Conservation (phyloP, 305 asterid genomes). For the Andrographis paniculata region DNA sequence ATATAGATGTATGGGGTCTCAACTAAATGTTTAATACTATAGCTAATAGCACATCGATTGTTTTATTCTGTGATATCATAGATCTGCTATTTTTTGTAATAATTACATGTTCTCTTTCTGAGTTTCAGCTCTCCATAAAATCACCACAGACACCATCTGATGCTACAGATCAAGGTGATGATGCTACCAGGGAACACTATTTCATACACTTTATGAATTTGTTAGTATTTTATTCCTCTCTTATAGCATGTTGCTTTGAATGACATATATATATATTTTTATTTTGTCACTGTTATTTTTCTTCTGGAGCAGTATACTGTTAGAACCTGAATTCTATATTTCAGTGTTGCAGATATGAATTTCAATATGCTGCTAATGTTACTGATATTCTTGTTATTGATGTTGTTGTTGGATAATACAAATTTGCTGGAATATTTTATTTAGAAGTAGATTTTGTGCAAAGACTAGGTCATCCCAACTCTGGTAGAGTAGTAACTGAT, state of each 20-base stretch:
- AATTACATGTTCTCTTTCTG: constrained; percentile 21
- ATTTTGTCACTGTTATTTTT: neutral
- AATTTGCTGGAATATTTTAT: constrained; percentile 7
- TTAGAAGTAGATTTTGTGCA: neutral
- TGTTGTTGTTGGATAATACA: neutral
- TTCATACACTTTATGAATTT: constrained; percentile 28
- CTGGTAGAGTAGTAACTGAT: neutral
- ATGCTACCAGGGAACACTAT: constrained; percentile 28
- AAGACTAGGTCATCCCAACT: neutral
- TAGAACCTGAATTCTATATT: constrained; percentile 10
- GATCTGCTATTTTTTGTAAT: constrained; percentile 14
- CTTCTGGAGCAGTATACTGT: constrained; percentile 3
- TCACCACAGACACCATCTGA: constrained; percentile 55
- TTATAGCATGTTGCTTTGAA: constrained; percentile 8
- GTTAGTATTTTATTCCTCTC: constrained; percentile 22
- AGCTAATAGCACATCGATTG: neutral
- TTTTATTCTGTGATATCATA: constrained; percentile 11
- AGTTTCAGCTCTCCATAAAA: constrained; percentile 69
- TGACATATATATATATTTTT: constrained; percentile 5
- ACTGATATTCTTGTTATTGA: constrained; percentile 2
- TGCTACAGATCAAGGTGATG: constrained; percentile 85
- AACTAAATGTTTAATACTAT: neutral
- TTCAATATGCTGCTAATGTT: constrained; percentile 5
- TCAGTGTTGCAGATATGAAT: too few relatives aligned
- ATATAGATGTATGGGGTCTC: constrained; percentile 63